Percentiles rank a stretch among this genome's conserved stretches.
These are phyloP conservation scores for Ganoderma sinense DNA, from an alignment of 1,284 basidiomycete species.

Conservation along the genomic window DNA sequence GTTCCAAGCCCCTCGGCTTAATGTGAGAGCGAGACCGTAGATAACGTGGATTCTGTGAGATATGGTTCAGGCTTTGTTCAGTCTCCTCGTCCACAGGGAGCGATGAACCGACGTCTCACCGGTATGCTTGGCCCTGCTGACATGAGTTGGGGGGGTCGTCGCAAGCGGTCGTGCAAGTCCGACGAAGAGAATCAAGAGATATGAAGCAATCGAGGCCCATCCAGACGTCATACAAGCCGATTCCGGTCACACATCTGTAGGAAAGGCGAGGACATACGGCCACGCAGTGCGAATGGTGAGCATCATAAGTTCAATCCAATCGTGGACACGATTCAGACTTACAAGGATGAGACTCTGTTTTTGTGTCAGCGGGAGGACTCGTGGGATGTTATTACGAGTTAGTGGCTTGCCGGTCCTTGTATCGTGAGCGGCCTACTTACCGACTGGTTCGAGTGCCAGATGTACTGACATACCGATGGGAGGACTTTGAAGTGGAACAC, in stretches of 20 bases:
- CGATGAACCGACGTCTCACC: neutral
- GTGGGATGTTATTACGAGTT: conserved; percentile 22
- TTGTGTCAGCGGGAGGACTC: neutral
- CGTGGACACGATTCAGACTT: neutral
- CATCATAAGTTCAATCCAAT: neutral
- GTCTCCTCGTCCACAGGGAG: neutral
- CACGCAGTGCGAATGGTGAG: neutral
- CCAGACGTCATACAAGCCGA: neutral
- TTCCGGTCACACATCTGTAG: neutral
- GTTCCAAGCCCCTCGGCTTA: neutral
- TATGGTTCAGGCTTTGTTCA: neutral
- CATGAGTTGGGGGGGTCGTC: neutral
- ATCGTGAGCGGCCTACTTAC: neutral
- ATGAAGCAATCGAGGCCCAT: conserved; percentile 10
- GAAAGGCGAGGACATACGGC: neutral
- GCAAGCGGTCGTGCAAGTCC: neutral
- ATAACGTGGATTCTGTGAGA: conserved; percentile 10
- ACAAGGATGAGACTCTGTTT: neutral
- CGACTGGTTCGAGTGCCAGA: neutral
- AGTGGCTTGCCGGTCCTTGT: neutral
- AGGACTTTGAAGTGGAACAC: no score
- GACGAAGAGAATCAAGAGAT: neutral
- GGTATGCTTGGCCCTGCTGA: neutral
- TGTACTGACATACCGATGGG: no score
- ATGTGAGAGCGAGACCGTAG: neutral